phyloP scores from a whole-genome alignment of 345 rosid species.

The Citropsis articulata region DNA sequence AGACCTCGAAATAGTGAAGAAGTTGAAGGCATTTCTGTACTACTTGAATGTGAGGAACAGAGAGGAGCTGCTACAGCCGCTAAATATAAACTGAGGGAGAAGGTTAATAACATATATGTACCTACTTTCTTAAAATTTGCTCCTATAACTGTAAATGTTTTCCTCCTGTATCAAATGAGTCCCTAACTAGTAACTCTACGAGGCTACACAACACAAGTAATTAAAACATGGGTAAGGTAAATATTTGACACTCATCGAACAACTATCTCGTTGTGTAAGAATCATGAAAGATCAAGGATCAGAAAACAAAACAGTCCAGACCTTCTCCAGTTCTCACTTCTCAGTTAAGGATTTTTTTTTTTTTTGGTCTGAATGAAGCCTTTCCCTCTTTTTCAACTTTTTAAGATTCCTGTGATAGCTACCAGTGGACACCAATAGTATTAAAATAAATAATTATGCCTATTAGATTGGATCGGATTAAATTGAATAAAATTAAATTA shows the following conservation, averaged over 20 bases:
- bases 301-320: too few relatives aligned
- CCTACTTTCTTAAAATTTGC: not conserved
- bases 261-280: not conserved
- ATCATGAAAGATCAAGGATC: not conserved
- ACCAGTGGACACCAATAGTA: too few relatives aligned
- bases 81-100: not conserved
- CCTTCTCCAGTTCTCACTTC: not conserved
- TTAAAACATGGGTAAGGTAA: too few relatives aligned
- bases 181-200: not conserved
- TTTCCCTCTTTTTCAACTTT: not conserved
- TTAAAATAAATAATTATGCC: too few relatives aligned
- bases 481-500: too few relatives aligned
- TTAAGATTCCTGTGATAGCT: too few relatives aligned
- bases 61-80: too few relatives aligned
- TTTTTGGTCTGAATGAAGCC: not conserved
- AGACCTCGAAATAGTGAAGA: not conserved
- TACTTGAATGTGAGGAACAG: not conserved
- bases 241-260: not conserved
- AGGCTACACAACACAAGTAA: too few relatives aligned
- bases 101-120: too few relatives aligned
- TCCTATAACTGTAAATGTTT: fast-evolving
- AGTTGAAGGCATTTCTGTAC: not conserved
- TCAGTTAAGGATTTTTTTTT: not conserved
- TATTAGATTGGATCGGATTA: too few relatives aligned
- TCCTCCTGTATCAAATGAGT: not conserved